Base-by-base conservation (phyloP, 176 grass and related monocot species). In the Musa schizocarpa region DNA sequence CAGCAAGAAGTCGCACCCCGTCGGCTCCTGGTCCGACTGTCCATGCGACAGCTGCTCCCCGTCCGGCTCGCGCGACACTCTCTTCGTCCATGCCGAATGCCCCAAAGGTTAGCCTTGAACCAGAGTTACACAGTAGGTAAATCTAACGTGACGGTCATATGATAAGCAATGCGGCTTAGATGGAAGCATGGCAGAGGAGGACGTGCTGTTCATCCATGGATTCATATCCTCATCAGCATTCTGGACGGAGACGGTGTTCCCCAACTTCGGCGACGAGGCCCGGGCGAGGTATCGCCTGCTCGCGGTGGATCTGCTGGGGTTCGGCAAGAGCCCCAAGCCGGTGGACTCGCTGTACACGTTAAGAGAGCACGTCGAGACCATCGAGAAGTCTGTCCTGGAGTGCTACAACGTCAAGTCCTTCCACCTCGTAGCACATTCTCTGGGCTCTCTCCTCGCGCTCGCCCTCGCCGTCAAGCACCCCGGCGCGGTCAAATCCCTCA, bases 11-110 rank as follows among this genome's bases (percentile, higher is more conserved):
- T 77, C 87, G 13, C 81, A 79, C 72, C 71, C 73, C 3, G 87
- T 79, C 43, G 86, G 90, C 25, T 81, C 88, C 5, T 98, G 94
- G 94, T 98, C 94, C 49, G 94, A 98, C 90, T 98, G 94, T 74
- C 80, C 82, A 80, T 98, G 94, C 81, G 69, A 82, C 53, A 83
- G 81, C 88, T 98, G 94, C 88, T 93, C 88, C 63, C 68, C 68
- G 43, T 83, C 90, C 1, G 70, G 80, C 56, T 87, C 92, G 59
- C 23, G 52, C 0, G 80, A 77, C 74, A 79, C 79, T 1, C 94
- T 98, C 82, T 98, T 93, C 81, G 94, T 93, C 69, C 85, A 88
- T 78, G 86, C 83, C 64, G 82, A 91, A 77, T 82, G 65, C 43
- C 89, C 92, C 24, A 72, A 50, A 58, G 88, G 91, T 90, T 16